Evolutionary conservation across 164 flowering plant genomes (phyloP).

Genomic region (Echeveria elegans): DNA sequence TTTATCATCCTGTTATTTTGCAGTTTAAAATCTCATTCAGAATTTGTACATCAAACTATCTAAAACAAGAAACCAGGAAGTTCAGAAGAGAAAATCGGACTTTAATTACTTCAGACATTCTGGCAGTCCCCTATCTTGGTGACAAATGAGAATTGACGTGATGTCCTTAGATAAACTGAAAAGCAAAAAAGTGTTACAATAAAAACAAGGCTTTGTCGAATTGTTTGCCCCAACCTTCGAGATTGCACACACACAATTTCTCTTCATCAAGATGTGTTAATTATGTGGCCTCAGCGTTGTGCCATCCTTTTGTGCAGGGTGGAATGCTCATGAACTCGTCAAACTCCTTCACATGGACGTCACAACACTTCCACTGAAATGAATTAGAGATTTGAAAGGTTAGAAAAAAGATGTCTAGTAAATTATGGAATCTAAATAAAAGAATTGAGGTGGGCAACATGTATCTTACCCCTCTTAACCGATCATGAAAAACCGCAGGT

Average conservation of each 20-base stretch:
- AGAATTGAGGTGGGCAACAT: not conserved
- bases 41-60: too few relatives aligned
- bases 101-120: too few relatives aligned
- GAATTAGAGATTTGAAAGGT: not conserved
- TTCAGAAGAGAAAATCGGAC: too few relatives aligned
- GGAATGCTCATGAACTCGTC: conserved; percentile 90
- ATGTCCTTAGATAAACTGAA: too few relatives aligned
- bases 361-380: conserved; percentile 95
- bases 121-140: too few relatives aligned
- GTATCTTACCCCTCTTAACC: conserved; percentile 67
- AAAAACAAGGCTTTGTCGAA: not conserved
- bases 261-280: conserved; percentile 16
- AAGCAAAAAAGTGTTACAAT: not conserved
- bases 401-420: too few relatives aligned
- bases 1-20: too few relatives aligned
- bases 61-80: too few relatives aligned
- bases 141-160: too few relatives aligned
- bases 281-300: conserved; percentile 53
- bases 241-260: not conserved
- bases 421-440: not conserved
- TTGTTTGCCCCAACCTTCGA: not conserved
- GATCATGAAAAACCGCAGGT: conserved; percentile 86
- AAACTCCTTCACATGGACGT: conserved; percentile 81
- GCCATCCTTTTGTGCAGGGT: conserved; percentile 95
- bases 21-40: too few relatives aligned